Conservation (phyloP, 164 flowering plant species). For the Tetrastigma voinierianum region DNA sequence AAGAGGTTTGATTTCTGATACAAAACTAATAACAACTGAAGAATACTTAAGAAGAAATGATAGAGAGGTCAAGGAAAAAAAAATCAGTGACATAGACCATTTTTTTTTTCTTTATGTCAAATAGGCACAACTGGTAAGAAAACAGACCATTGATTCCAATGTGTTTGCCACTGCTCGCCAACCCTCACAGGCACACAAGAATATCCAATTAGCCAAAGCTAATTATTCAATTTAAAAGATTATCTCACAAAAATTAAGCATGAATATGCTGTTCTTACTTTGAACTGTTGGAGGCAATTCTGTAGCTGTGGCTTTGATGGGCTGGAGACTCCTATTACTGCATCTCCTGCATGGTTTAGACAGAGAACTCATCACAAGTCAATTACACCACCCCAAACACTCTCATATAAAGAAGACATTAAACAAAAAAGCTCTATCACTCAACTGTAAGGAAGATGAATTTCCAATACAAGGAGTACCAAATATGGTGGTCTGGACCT, state of each 20-base stretch:
- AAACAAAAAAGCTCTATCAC: slow-evolving; percentile 8
- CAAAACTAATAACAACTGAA: too few relatives aligned
- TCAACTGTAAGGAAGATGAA: slow-evolving; percentile 48
- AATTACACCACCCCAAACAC: neutral
- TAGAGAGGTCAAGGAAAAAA: neutral
- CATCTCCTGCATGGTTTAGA: slow-evolving; percentile 28
- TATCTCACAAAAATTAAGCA: neutral
- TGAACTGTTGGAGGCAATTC: slow-evolving; percentile 67
- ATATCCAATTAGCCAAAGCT: neutral
- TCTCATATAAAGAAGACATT: neutral
- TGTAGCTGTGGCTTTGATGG: slow-evolving; percentile 84
- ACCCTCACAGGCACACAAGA: slow-evolving; percentile 33
- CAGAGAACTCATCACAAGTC: neutral
- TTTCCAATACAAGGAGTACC: slow-evolving; percentile 26
- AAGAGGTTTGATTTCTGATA: too few relatives aligned
- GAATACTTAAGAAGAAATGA: too few relatives aligned
- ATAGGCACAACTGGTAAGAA: neutral
- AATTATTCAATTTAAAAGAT: neutral
- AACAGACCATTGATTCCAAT: slow-evolving; percentile 88
- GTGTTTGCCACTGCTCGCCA: slow-evolving; percentile 52
- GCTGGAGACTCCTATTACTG: slow-evolving; percentile 36
- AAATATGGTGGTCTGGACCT: slow-evolving; percentile 34
- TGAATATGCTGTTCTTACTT: slow-evolving; percentile 32
- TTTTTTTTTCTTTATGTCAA: too few relatives aligned
- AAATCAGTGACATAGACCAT: neutral